These are phyloP conservation scores for Nannochloris sp. DNA, from an alignment of 139 green algal genomes.

Conservation along the genomic window DNA sequence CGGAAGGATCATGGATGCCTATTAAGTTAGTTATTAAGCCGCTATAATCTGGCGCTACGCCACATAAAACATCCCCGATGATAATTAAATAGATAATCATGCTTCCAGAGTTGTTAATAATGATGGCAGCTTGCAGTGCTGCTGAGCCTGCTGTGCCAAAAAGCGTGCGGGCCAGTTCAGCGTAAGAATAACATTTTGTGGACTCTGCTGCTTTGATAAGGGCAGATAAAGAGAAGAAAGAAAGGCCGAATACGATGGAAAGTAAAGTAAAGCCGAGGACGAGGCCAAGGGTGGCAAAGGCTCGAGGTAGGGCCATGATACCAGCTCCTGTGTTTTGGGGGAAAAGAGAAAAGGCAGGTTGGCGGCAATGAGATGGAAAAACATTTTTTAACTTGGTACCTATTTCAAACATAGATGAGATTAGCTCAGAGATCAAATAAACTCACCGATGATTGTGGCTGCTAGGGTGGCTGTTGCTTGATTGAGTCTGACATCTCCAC, in stretches of 20 bases:
- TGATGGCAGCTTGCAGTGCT: constrained; percentile 12
- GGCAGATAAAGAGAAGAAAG: constrained; percentile 22
- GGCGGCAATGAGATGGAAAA: background rate
- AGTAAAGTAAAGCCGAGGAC: constrained; percentile 13
- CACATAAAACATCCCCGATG: constrained; percentile 26
- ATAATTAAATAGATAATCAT: constrained; percentile 39
- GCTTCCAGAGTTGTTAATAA: constrained; percentile 26
- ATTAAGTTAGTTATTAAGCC: constrained; percentile 28
- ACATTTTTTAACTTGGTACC: background rate
- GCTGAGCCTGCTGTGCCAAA: constrained; percentile 5
- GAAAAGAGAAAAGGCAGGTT: too few relatives aligned
- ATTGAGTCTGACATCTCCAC: constrained; percentile 7
- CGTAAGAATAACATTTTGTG: constrained; percentile 17
- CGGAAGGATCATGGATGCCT: constrained; percentile 13
- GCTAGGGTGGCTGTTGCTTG: constrained; percentile 30
- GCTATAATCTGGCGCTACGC: constrained; percentile 22
- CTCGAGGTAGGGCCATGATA: constrained; percentile 30
- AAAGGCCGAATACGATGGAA: constrained; percentile 10
- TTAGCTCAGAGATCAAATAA: background rate
- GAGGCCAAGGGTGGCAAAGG: constrained; percentile 30
- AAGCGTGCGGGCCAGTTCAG: constrained; percentile 2
- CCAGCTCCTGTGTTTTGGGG: constrained; percentile 10
- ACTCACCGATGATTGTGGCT: constrained; percentile 26
- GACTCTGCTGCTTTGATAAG: constrained; percentile 1
- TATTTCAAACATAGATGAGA: background rate